A percentile compares a stretch with the other conserved stretches of the same genome.
Conservation (phyloP, 2,329 filamentous ascomycete genomes). For the Myriangium duriaei region DNA sequence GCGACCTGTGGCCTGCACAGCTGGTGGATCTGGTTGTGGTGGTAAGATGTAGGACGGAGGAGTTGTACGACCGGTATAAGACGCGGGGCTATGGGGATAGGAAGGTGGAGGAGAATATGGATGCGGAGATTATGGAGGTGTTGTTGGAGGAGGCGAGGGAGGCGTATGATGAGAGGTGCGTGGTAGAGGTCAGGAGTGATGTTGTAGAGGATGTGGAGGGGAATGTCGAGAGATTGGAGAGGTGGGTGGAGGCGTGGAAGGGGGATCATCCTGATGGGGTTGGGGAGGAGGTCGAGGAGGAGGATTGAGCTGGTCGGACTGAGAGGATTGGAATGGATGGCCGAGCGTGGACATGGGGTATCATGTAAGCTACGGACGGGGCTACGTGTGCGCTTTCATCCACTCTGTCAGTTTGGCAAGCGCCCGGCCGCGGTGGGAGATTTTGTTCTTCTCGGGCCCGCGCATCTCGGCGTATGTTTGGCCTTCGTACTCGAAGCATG, state of each 20-base stretch:
- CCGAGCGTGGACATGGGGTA: too few relatives aligned
- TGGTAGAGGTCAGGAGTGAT: slow-evolving; percentile 80
- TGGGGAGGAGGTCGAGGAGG: slow-evolving; percentile 17
- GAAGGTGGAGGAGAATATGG: slow-evolving; percentile 91
- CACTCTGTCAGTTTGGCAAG: slow-evolving; percentile 74
- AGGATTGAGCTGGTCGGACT: slow-evolving; percentile 8
- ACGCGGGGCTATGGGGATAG: slow-evolving; percentile 67
- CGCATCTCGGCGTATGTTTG: slow-evolving; percentile 96
- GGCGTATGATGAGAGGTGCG: slow-evolving; percentile 72
- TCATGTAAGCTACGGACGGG: slow-evolving; percentile 1
- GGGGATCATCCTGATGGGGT: slow-evolving; percentile 40
- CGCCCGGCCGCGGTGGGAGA: slow-evolving; percentile 85
- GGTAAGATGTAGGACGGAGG: slow-evolving; percentile 63
- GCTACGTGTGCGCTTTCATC: slow-evolving; percentile 29
- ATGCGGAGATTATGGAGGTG: slow-evolving; percentile 96
- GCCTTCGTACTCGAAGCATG: slow-evolving; percentile 87
- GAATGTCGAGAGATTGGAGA: slow-evolving; percentile 72
- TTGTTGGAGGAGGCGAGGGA: slow-evolving; percentile 81
- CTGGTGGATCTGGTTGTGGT: slow-evolving; percentile 96
- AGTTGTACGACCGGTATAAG: slow-evolving; percentile 73
- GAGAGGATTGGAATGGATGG: too few relatives aligned
- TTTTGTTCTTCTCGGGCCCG: slow-evolving; percentile 71
- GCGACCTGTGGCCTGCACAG: slow-evolving; percentile 82
- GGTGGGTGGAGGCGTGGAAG: slow-evolving; percentile 77
- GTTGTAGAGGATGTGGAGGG: slow-evolving; percentile 71